These are phyloP conservation scores for Leishmania tarentolae DNA, from an alignment of 208 protist genomes.

Conservation along the genomic window DNA sequence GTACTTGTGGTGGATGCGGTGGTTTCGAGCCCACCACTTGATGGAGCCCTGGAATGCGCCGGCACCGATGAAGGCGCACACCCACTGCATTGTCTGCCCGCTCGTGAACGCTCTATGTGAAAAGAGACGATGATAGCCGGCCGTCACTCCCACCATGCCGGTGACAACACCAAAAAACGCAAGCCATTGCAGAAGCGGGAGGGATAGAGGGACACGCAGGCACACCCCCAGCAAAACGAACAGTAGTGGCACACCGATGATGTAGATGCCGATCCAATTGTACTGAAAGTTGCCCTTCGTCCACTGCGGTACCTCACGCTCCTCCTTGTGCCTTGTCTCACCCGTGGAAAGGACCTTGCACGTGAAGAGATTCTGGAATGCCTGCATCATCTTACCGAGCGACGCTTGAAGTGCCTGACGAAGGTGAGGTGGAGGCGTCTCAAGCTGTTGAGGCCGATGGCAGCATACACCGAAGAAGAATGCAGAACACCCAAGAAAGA, in stretches of 20 bases:
- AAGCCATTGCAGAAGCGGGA: conserved; percentile 23
- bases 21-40: conserved; percentile 89
- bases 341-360: conserved; percentile 6
- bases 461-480: neutral
- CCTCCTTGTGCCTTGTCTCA: conserved; percentile 30
- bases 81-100: conserved; percentile 50
- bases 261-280: conserved; percentile 50
- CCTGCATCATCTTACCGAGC: neutral
- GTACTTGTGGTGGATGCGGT: conserved; percentile 90
- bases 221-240: conserved; percentile 29
- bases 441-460: neutral
- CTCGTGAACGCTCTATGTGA: conserved; percentile 78
- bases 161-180: conserved; percentile 59
- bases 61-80: conserved; percentile 69
- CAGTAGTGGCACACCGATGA: conserved; percentile 29
- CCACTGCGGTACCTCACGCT: conserved; percentile 41
- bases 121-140: conserved; percentile 89
- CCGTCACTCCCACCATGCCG: conserved; percentile 84
- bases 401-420: neutral
- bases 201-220: conserved; percentile 29
- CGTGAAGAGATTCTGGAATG: conserved; percentile 4
- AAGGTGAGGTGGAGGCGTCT: neutral
- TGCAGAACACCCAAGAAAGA: neutral
- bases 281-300: conserved; percentile 48
- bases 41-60: conserved; percentile 88